These are phyloP conservation scores for Gastrodia elata DNA, from an alignment of 106 monocot species.

Conservation along the genomic window DNA sequence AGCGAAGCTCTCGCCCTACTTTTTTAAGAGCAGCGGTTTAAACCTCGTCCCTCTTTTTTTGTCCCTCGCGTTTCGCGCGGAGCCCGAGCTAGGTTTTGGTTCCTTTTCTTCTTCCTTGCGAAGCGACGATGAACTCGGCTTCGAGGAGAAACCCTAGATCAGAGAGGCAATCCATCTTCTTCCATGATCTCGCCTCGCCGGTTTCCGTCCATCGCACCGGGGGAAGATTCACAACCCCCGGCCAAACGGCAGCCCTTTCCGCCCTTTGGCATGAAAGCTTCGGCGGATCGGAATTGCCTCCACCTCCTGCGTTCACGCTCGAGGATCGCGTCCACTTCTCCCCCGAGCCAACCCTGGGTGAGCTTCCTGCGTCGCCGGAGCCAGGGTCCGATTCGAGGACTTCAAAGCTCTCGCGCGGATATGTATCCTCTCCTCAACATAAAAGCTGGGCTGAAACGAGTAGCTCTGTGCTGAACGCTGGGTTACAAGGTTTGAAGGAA, in stretches of 20 bases:
- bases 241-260: conserved; percentile 42
- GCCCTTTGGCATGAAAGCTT: conserved; percentile 52
- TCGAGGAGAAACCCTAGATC: conserved; percentile 6
- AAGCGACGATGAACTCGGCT: conserved; percentile 4
- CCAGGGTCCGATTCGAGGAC: conserved; percentile 8
- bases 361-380: conserved; percentile 15
- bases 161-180: conserved; percentile 54
- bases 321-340: conserved; percentile 73
- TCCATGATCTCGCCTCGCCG: conserved; percentile 74
- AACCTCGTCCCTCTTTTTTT: no score
- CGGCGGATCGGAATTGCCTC: conserved; percentile 29
- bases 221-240: conserved; percentile 44
- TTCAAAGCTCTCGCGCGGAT: conserved; percentile 9
- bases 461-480: conserved; percentile 4
- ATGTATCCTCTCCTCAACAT: conserved; percentile 25
- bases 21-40: no score
- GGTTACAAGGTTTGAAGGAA: not conserved
- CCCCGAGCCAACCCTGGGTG: conserved; percentile 35
- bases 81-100: no score
- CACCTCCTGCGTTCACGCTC: conserved; percentile 78
- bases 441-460: conserved; percentile 16
- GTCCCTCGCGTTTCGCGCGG: no score
- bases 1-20: no score
- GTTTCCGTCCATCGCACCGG: conserved; percentile 36
- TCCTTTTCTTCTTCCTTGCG: no score